Conservation (phyloP, 2,329 filamentous ascomycete species). For the Plenodomus lindquistii region DNA sequence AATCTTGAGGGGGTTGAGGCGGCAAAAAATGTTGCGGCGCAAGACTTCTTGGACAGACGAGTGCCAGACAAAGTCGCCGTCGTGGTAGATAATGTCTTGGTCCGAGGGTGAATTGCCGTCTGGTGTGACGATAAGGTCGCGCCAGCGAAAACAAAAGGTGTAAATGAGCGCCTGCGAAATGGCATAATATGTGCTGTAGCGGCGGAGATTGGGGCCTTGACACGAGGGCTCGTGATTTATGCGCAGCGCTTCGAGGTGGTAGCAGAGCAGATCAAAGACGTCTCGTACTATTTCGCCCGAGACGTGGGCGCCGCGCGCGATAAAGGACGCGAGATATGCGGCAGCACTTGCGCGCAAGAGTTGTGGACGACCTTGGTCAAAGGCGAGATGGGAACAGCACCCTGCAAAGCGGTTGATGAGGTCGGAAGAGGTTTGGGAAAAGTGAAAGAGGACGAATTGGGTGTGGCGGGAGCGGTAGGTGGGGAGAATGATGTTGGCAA, state of each 20-base stretch:
- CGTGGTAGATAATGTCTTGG: slow-evolving; percentile 63
- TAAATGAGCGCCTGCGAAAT: slow-evolving; percentile 88
- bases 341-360: slow-evolving; percentile 82
- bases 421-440: slow-evolving; percentile 77
- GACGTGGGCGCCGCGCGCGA: slow-evolving; percentile 85
- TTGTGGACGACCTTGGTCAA: slow-evolving; percentile 65
- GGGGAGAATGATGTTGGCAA: slow-evolving; percentile 83
- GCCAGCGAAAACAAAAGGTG: slow-evolving; percentile 98
- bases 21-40: slow-evolving; percentile 77
- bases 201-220: slow-evolving; percentile 80
- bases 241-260: slow-evolving; percentile 77
- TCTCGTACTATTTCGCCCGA: slow-evolving; percentile 75
- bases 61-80: slow-evolving; percentile 78
- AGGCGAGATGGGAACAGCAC: slow-evolving; percentile 72
- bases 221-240: slow-evolving; percentile 72
- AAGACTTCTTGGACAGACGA: slow-evolving; percentile 74
- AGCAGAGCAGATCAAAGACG: slow-evolving; percentile 78
- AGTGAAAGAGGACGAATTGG: slow-evolving; percentile 95
- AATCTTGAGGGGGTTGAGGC: slow-evolving; percentile 92
- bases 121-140: slow-evolving; percentile 72
- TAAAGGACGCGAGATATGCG: slow-evolving; percentile 92
- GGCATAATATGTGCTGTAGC: slow-evolving; percentile 84
- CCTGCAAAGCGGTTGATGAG: slow-evolving; percentile 83
- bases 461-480: slow-evolving; percentile 91
- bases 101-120: slow-evolving; percentile 48